Base-by-base conservation (phyloP, 2,329 filamentous ascomycete species). In the Tolypocladium nubicola region DNA sequence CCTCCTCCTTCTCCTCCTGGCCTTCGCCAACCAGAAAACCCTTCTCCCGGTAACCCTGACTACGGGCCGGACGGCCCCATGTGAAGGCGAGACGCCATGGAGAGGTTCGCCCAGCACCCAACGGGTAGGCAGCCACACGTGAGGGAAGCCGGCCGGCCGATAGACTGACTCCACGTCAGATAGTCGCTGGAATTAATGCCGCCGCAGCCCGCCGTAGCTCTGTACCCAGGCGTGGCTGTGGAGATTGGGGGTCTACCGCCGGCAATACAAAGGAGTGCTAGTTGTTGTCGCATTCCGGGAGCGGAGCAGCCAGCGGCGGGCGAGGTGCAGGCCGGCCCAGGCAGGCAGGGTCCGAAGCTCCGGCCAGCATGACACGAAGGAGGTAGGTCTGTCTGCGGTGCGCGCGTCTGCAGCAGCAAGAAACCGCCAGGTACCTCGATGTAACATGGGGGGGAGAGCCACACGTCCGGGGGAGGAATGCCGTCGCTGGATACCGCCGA, bases 261-360 rank as follows among this genome's bases (percentile, higher is more conserved):
- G 55, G 33, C 45, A 52, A 53, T 21, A 52, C 38, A 52, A 52
- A 52, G 35, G 52, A 49, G 39, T 26, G 52, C 38, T 50, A 40
- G 39, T 47, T 43, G 33, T 53, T 56, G 53, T 61, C 53, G 54
- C 60, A 61, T 61, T 61, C 60, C 53, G 56, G 53, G 55, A 59
- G 55, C 49, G 38, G 47, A 58, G 50, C 47, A 10, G 47, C 47
- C 47, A 16, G 19, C 47, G 47, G 13, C 21, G 47, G 14, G 19
- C 10, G 47, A 11, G 19, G 39, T 40, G 39, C 39, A 35, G 47
- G 30, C n/a, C 1, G 45, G 14, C 26, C 26, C 26, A 47, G 23
- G 23, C 4, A 47, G 47, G 19, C 8, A n/a, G 16, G 26, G 26
- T 8, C 9, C 47, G 26, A 33, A 23, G 35, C 49, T 14, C n/a